Conservation (phyloP, 768 basidiomycete genomes). For the Rhodotorula babjevae region DNA sequence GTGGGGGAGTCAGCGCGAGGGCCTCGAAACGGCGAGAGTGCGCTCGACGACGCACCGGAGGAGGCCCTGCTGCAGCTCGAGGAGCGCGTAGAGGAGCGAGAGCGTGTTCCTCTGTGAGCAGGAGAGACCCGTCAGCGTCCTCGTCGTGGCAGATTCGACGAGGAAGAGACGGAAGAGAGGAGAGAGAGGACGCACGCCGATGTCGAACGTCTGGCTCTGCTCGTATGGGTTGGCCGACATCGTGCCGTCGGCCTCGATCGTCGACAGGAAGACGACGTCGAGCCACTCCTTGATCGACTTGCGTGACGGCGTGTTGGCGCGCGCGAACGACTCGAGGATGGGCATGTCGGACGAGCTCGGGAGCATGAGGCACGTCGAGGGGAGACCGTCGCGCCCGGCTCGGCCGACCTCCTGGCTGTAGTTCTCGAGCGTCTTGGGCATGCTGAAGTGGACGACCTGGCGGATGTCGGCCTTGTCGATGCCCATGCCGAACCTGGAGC, state of each 20-base stretch:
- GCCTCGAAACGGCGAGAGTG: too few relatives aligned
- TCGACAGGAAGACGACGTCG: conserved; percentile 24
- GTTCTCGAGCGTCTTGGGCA: conserved; percentile 54
- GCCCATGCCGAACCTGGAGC: conserved; percentile 85
- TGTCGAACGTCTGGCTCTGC: conserved; percentile 46
- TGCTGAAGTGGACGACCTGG: conserved; percentile 76
- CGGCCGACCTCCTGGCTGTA: conserved; percentile 83
- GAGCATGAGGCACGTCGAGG: conserved; percentile 53
- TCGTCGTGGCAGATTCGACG: too few relatives aligned
- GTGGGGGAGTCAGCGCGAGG: too few relatives aligned
- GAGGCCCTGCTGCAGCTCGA: conserved; percentile 53
- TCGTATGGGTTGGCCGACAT: conserved; percentile 32
- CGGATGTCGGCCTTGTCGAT: conserved; percentile 77
- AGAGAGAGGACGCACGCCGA: conserved; percentile 45
- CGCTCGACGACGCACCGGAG: conserved; percentile 43
- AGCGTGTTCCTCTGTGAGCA: conserved; percentile 50
- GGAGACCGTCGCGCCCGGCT: conserved; percentile 81
- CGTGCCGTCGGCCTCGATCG: conserved; percentile 28
- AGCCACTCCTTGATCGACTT: conserved; percentile 39
- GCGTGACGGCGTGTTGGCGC: conserved; percentile 54
- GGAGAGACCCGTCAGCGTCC: not conserved
- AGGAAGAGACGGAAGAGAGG: not conserved
- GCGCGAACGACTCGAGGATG: conserved; percentile 53
- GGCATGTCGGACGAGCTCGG: conserved; percentile 52
- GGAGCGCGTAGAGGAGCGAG: conserved; percentile 52